phyloP scores from a whole-genome alignment of 2,329 filamentous ascomycete genomes.

The Colletotrichum sp. region DNA sequence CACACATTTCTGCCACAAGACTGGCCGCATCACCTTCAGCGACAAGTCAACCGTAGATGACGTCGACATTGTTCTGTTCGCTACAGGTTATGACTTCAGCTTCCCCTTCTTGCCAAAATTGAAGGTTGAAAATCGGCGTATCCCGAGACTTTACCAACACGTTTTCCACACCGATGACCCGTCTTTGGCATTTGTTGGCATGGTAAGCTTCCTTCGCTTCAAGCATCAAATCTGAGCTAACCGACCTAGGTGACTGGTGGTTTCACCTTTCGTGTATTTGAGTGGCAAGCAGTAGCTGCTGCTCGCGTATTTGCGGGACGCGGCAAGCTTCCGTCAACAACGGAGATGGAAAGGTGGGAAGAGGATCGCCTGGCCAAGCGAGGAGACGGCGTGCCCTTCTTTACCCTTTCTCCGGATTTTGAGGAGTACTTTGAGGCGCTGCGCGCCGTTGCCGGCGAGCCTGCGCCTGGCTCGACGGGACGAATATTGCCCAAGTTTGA shows the following conservation, averaged over 20 bases:
- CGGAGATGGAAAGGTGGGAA: constrained; percentile 36
- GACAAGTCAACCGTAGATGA: neutral
- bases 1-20: neutral
- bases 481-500: constrained; percentile 45
- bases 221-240: neutral
- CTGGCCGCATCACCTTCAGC: neutral
- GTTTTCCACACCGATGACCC: neutral
- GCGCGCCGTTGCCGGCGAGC: constrained; percentile 44
- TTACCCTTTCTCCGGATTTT: constrained; percentile 36
- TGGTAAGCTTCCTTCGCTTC: neutral
- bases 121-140: neutral
- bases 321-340: constrained; percentile 26
- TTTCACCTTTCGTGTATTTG: constrained; percentile 40
- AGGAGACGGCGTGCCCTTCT: constrained; percentile 35
- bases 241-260: constrained; percentile 31
- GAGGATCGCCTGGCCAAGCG: constrained; percentile 26
- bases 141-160: neutral
- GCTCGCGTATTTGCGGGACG: constrained; percentile 38
- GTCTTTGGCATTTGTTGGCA: neutral
- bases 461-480: constrained; percentile 37
- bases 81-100: neutral
- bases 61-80: neutral
- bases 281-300: constrained; percentile 41
- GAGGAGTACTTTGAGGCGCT: constrained; percentile 42
- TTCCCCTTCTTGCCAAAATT: neutral